A percentile compares a stretch with the other conserved stretches of the same genome.
phyloP scores from a whole-genome alignment of 345 rosid genomes.

The Linum usitatissimum region DNA sequence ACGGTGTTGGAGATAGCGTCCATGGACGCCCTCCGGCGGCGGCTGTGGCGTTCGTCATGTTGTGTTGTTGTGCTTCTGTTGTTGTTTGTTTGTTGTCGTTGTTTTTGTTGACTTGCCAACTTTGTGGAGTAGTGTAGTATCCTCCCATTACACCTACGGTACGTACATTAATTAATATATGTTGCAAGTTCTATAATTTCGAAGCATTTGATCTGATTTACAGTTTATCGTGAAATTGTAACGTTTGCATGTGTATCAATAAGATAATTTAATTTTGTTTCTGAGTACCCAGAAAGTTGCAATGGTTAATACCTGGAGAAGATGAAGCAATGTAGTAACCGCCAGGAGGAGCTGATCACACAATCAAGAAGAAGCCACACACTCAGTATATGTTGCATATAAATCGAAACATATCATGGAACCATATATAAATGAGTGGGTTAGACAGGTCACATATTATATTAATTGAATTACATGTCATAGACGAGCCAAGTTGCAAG shows the following conservation, averaged over 20 bases:
- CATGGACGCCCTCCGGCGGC: conserved; percentile 8
- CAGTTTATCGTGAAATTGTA: background rate
- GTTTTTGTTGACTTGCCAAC: conserved; percentile 4
- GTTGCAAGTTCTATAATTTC: no score
- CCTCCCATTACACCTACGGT: conserved; percentile 10
- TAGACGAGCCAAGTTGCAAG: no score
- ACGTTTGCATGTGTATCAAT: background rate
- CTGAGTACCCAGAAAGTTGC: background rate
- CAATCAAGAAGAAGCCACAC: background rate
- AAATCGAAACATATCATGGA: no score
- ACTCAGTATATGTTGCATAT: no score
- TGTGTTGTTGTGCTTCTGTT: conserved; percentile 21
- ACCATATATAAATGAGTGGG: no score
- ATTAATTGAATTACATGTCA: no score
- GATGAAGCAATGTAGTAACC: conserved; percentile 10
- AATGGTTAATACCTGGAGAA: conserved; percentile 12
- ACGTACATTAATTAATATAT: background rate
- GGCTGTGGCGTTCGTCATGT: conserved; percentile 12
- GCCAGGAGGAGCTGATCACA: conserved; percentile 1
- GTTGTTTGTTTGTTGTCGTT: conserved; percentile 26
- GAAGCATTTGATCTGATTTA: no score
- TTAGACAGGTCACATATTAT: no score
- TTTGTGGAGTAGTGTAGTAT: conserved; percentile 19
- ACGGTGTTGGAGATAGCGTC: conserved; percentile 18
- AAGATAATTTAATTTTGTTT: no score